Base-by-base conservation (phyloP, 2,329 filamentous ascomycete species). In the Trichoderma sp. region DNA sequence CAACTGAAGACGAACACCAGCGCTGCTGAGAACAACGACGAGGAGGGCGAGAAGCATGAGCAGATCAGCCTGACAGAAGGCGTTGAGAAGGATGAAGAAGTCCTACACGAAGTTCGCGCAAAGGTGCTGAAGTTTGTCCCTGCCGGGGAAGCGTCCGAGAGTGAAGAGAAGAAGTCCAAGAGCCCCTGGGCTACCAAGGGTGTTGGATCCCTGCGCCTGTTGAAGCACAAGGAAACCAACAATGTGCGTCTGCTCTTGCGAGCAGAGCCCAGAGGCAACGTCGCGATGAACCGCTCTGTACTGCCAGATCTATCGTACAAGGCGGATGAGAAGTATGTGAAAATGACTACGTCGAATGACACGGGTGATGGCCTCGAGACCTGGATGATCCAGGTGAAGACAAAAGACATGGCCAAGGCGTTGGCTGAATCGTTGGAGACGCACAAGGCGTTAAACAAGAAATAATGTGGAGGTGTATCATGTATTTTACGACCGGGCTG, bases 361-460 rank as follows among this genome's bases (percentile, higher is more conserved):
- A 86, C 87, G 67, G 91, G 91, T 18, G 87, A 87, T 63, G 87
- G 88, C 1, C 83, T 93, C 33, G 92, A 93, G 83, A 91, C 91
- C 5, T 95, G 92, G 92, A 89, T 93, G 81, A 83, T 95, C 18
- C 91, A 92, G 81, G 90, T 94, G 65, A 94, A 93, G 85, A 92
- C 91, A 3, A 86, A 88, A 77, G 88, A 89, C 45, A 80, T 91
- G 59, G 89, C 92, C 14, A 85, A 87, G 79, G 85, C 86, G 66
- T 82, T 94, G 56, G 88, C 88, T 1, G 82, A 82, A 18, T 85
- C 84, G 3, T 77, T 91, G 80, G 89, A 91, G 82, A 84, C 86
- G 77, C 83, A 90, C 79, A 91, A 91, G 84, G 82, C 84, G 75
- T 86, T 88, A 75, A 90, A 91, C 79, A 91, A 91, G 82, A 86